phyloP scores from a whole-genome alignment of 305 asterid species.

The Fraxinus angustifolia region DNA sequence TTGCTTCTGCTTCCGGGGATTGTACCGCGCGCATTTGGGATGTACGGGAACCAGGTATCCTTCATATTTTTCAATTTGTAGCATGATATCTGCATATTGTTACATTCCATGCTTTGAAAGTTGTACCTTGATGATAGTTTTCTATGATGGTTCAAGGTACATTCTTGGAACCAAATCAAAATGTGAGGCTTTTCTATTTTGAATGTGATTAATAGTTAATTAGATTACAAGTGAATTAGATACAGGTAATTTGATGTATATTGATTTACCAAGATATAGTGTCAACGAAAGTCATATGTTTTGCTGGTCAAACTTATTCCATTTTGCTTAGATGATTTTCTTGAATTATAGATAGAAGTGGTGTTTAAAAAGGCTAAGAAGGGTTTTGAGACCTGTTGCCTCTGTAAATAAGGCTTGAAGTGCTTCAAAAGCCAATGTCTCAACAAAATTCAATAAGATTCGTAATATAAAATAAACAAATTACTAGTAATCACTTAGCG shows the following conservation, averaged over 20 bases:
- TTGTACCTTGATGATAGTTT: not conserved
- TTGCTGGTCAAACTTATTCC: not conserved
- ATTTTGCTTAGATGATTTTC: not conserved
- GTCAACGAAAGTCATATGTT: not conserved
- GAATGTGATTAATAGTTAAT: not conserved
- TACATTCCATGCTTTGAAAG: not conserved
- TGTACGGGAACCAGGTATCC: slow-evolving; percentile 89
- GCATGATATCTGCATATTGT: not conserved
- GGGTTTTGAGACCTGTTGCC: not conserved
- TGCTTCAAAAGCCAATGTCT: not conserved
- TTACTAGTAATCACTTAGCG: not conserved
- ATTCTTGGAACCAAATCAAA: not conserved
- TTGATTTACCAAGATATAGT: not conserved
- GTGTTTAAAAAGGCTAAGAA: not conserved
- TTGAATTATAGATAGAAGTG: not conserved
- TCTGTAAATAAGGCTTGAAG: not conserved
- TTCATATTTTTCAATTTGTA: not conserved
- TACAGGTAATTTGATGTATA: not conserved
- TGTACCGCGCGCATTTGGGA: slow-evolving; percentile 95
- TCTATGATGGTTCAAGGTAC: not conserved
- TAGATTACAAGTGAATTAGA: not conserved
- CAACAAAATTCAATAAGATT: not conserved
- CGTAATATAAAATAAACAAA: not conserved
- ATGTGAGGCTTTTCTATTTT: not conserved
- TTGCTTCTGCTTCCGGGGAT: slow-evolving; percentile 95